These are phyloP conservation scores for Hysterium pulicare DNA, from an alignment of 2,329 filamentous ascomycete species.

Conservation along the genomic window DNA sequence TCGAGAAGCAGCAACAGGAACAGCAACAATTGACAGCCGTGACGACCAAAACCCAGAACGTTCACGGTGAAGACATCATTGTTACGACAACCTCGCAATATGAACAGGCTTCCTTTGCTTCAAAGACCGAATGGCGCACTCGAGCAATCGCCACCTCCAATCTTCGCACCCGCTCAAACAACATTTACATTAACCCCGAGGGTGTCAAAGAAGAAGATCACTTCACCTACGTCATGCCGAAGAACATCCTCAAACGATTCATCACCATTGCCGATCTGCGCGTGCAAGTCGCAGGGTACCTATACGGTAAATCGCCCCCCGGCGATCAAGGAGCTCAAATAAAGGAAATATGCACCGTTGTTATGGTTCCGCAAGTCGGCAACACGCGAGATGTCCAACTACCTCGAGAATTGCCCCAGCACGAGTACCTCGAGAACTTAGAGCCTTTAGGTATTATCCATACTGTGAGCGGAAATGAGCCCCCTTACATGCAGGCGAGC, in stretches of 20 bases:
- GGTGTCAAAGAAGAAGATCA: slow-evolving; percentile 85
- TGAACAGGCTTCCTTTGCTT: slow-evolving; percentile 95
- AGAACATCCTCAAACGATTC: slow-evolving; percentile 97
- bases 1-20: slow-evolving; percentile 98
- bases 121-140: slow-evolving; percentile 98
- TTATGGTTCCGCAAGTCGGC: slow-evolving; percentile 96
- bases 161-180: slow-evolving; percentile 87
- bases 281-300: slow-evolving; percentile 92
- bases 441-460: slow-evolving; percentile 95
- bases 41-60: slow-evolving; percentile 97
- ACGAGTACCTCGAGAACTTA: slow-evolving; percentile 80
- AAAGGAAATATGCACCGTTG: slow-evolving; percentile 94
- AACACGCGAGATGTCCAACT: slow-evolving; percentile 89
- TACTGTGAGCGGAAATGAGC: slow-evolving; percentile 90
- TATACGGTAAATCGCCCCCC: slow-evolving; percentile 87
- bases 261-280: slow-evolving; percentile 96
- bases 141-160: slow-evolving; percentile 96
- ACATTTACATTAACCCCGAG: slow-evolving; percentile 97
- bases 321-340: slow-evolving; percentile 88
- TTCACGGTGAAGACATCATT: slow-evolving; percentile 95
- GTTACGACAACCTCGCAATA: slow-evolving; percentile 98
- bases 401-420: slow-evolving; percentile 83
- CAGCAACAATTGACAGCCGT: slow-evolving; percentile 95
- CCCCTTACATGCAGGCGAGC: slow-evolving; percentile 90
- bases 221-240: slow-evolving; percentile 97